A percentile compares a stretch with the other conserved stretches of the same genome.
Evolutionary conservation across 805 yeast genomes (phyloP).

Genomic region (Monosporozyma aquatica): DNA sequence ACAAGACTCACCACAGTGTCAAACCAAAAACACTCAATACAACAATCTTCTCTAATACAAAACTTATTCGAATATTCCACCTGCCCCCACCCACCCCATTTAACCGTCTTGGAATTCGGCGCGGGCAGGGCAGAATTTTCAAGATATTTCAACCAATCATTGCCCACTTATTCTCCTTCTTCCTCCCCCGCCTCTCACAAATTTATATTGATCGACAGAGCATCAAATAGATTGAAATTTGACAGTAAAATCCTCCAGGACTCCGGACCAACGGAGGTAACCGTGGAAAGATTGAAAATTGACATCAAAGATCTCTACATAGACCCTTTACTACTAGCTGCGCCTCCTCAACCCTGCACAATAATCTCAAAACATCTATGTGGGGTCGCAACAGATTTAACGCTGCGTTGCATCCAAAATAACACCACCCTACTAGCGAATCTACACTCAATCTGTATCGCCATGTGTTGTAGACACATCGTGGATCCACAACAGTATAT

Average conservation of each 20-base stretch:
- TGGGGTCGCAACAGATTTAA: constrained; percentile 89
- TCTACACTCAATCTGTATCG: constrained; percentile 59
- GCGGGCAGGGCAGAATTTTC: constrained; percentile 85
- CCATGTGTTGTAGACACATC: constrained; percentile 89
- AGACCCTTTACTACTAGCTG: constrained; percentile 35
- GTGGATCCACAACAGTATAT: constrained; percentile 47
- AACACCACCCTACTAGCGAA: constrained; percentile 16
- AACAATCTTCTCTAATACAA: constrained; percentile 73
- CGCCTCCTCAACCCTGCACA: background rate
- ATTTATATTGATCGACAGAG: constrained; percentile 65
- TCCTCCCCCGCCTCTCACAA: no score
- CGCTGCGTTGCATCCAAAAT: constrained; percentile 54
- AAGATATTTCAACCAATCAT: constrained; percentile 41
- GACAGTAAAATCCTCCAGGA: constrained; percentile 62
- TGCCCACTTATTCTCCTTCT: background rate
- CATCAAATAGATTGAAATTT: constrained; percentile 67
- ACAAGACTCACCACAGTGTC: constrained; percentile 38
- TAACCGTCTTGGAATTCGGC: constrained; percentile 54
- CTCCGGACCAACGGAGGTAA: constrained; percentile 11
- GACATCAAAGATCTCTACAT: constrained; percentile 73
- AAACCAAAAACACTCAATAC: constrained; percentile 68
- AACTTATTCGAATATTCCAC: constrained; percentile 38
- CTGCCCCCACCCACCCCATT: no score
- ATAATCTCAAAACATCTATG: constrained; percentile 84
- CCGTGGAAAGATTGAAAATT: constrained; percentile 33